Percentiles rank a stretch among this genome's conserved stretches.
phyloP scores from a whole-genome alignment of 345 rosid genomes.

The Jatropha curcas region DNA sequence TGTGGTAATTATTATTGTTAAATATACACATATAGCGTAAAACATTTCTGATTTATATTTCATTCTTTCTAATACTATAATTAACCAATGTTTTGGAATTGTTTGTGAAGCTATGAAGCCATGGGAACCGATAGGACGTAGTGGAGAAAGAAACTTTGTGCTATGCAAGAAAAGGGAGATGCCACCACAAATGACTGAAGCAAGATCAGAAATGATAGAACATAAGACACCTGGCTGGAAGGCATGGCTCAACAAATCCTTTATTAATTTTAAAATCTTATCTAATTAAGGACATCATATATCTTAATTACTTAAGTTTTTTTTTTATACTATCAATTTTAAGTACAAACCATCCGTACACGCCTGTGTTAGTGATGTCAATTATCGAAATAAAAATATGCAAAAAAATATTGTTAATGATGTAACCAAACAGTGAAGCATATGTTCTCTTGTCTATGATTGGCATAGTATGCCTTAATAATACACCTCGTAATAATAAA shows the following conservation, averaged over 20 bases:
- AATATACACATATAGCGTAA: no score
- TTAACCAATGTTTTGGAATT: neutral
- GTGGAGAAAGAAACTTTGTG: slow-evolving; percentile 24
- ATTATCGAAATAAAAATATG: no score
- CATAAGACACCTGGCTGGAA: slow-evolving; percentile 20
- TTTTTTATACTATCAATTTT: neutral
- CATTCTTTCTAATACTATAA: no score
- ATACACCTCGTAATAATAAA: neutral
- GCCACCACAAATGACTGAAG: slow-evolving; percentile 21
- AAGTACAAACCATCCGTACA: neutral
- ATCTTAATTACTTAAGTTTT: neutral
- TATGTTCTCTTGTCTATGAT: neutral
- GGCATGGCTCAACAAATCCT: slow-evolving; percentile 26
- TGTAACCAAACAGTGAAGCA: neutral
- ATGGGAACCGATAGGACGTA: slow-evolving; percentile 22
- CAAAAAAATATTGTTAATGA: neutral
- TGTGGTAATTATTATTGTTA: no score
- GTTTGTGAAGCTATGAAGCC: slow-evolving; percentile 17
- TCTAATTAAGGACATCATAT: neutral
- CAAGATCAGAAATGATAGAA: neutral
- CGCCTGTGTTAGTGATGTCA: neutral
- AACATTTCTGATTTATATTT: neutral
- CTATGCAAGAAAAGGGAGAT: slow-evolving; percentile 21
- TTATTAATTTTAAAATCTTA: slow-evolving; percentile 7
- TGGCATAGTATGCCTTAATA: neutral